Percentiles rank a stretch among this genome's conserved stretches.
phyloP scores from a whole-genome alignment of 192 early-diverging fungal genomes.

The Podila horticola region DNA sequence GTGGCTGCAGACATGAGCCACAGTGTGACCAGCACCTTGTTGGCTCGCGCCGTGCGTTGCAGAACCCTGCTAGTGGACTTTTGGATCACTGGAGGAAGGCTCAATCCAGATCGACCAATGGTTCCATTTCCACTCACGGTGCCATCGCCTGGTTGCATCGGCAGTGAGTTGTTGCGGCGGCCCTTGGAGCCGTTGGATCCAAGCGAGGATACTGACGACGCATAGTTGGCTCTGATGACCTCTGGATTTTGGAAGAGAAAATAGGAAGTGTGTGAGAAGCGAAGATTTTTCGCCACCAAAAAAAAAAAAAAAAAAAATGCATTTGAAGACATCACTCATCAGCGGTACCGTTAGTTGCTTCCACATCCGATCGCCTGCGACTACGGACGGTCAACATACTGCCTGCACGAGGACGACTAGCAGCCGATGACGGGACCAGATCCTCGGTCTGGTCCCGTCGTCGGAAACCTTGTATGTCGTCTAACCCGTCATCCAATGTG shows the following conservation, averaged over 20 bases:
- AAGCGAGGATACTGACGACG: constrained; percentile 52
- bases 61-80: constrained; percentile 47
- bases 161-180: constrained; percentile 11
- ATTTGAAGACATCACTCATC: constrained; percentile 23
- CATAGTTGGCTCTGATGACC: constrained; percentile 51
- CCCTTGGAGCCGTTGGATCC: constrained; percentile 28
- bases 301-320: background rate
- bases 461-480: constrained; percentile 35
- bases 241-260: constrained; percentile 6
- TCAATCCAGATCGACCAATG: constrained; percentile 36
- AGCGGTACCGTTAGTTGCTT: constrained; percentile 24
- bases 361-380: constrained; percentile 28
- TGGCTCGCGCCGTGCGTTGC: constrained; percentile 55
- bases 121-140: background rate
- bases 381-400: constrained; percentile 41
- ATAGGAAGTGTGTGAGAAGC: background rate
- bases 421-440: background rate
- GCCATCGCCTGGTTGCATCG: background rate
- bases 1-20: constrained; percentile 66
- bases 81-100: constrained; percentile 29
- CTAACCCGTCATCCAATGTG: constrained; percentile 28
- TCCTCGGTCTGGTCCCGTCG: constrained; percentile 27
- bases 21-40: constrained; percentile 56
- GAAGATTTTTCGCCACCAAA: background rate
- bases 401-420: constrained; percentile 26